A percentile compares a stretch with the other conserved stretches of the same genome.
phyloP scores from a whole-genome alignment of 2,329 filamentous ascomycete genomes.

The Ambrosiella xylebori region DNA sequence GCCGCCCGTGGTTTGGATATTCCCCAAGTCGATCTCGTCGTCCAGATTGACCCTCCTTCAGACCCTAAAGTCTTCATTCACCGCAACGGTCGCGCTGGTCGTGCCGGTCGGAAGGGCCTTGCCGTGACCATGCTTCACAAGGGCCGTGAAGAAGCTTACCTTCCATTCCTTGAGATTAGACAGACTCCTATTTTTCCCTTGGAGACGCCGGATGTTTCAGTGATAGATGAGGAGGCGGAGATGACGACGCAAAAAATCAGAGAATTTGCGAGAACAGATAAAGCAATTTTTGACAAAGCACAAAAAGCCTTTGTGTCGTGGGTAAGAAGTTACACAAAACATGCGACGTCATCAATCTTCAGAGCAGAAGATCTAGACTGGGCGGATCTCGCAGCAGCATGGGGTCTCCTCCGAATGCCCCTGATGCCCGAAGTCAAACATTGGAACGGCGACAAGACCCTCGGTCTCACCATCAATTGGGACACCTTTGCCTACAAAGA shows the following conservation, averaged over 20 bases:
- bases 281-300: slow-evolving; percentile 63
- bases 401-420: slow-evolving; percentile 73
- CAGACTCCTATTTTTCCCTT: slow-evolving; percentile 66
- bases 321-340: slow-evolving; percentile 80
- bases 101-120: slow-evolving; percentile 72
- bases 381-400: slow-evolving; percentile 61
- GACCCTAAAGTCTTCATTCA: slow-evolving; percentile 83
- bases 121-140: slow-evolving; percentile 75
- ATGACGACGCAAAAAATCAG: slow-evolving; percentile 44
- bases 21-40: slow-evolving; percentile 74
- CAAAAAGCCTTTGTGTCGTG: slow-evolving; percentile 87
- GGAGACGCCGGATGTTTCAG: slow-evolving; percentile 33
- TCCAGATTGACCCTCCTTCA: slow-evolving; percentile 41
- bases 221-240: slow-evolving; percentile 45
- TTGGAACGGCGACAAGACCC: slow-evolving; percentile 50
- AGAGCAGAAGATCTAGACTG: slow-evolving; percentile 67
- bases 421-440: slow-evolving; percentile 81
- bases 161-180: slow-evolving; percentile 69
- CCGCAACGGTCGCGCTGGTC: slow-evolving; percentile 72
- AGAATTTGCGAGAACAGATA: slow-evolving; percentile 32
- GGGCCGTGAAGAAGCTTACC: slow-evolving; percentile 76
- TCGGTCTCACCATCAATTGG: slow-evolving; percentile 50
- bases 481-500: slow-evolving; percentile 54
- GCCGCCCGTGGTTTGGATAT: slow-evolving; percentile 84
- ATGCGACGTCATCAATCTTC: slow-evolving; percentile 85